Evolutionary conservation across 192 early-diverging fungal species (phyloP).

Genomic region (Chytriomyces sp.): DNA sequence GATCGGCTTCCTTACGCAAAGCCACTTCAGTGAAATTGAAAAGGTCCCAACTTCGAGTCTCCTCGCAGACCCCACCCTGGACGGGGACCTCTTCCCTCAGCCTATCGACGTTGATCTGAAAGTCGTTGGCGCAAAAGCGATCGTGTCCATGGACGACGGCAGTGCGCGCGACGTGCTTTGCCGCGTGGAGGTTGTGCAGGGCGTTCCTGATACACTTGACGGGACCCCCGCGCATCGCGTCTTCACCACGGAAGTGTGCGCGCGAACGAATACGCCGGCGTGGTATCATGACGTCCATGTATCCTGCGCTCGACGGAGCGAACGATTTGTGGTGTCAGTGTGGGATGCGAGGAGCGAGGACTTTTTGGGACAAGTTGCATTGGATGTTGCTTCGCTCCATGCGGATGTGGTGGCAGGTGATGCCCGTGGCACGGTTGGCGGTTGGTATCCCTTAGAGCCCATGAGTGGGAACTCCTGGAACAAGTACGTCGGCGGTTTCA

Average conservation of each 20-base stretch:
- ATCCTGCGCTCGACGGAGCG: not conserved
- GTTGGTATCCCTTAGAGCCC: not conserved
- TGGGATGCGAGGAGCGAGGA: not conserved
- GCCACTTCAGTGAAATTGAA: too few species aligned
- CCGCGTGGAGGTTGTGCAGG: not conserved
- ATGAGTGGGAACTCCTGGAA: not conserved
- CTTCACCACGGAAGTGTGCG: not conserved
- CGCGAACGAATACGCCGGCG: not conserved
- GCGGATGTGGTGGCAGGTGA: not conserved
- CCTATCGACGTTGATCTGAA: not conserved
- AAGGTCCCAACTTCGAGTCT: too few species aligned
- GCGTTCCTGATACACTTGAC: too few species aligned
- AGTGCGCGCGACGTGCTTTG: not conserved
- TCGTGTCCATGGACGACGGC: not conserved
- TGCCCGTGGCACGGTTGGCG: not conserved
- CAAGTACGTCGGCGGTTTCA: not conserved
- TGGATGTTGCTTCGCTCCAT: not conserved
- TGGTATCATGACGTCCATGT: not conserved
- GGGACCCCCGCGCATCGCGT: not conserved
- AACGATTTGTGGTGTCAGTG: not conserved
- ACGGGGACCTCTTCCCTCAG: too few species aligned
- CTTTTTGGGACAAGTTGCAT: not conserved
- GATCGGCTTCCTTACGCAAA: too few species aligned
- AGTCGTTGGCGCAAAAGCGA: not conserved
- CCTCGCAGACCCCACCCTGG: too few species aligned